Evolutionary conservation across 345 rosid species (phyloP), one percentile per base, ranked within the genome.

Genomic region (Eutrema heterophyllum): DNA sequence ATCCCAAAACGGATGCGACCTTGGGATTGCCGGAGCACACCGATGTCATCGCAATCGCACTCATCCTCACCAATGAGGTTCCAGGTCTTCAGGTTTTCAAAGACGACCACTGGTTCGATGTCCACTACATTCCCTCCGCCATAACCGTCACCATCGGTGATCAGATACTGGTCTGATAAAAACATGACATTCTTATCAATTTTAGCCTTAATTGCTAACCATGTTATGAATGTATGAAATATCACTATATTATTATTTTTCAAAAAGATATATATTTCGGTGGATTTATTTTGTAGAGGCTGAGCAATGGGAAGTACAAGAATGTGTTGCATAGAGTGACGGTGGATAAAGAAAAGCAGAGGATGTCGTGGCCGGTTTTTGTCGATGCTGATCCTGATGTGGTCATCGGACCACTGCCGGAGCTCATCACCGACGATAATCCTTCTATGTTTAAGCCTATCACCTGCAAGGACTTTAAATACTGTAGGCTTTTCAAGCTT

Each of bases 361-460:
- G 96, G 80, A 87, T 90, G 96, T 90, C 98, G 1, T 93, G 92
- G 98, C 96, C 93, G 0, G 85, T 93, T 11, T 90, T 93, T 79
- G 46, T 90, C 71, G 92, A 88, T 76, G 93, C 98, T 3, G 86
- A 90, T 2, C 40, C 45, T 11, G 90, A 90, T 26, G 53, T 64
- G 48, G 83, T 68, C 40, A 75, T 88, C 1, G 84, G 87, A 1
- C 97, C 96, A 1, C 76, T 85, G 60, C 81, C 85, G 4, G 83
- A 85, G 70, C 86, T 90, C 16, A 71, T 83, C 11, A 24, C 69
- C 59, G 45, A 38, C 2, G 73, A 78, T 13, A 77, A 51, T 49
- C 88, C 89, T 4, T 57, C 91, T 1, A 81, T 77, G 55, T 90
- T 70, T 70, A 90, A 85, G 71, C 27, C 90, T 75, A 82, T 84